Percentiles rank a stretch among this genome's conserved stretches.
phyloP scores from a whole-genome alignment of 1,284 basidiomycete species.

The Austropuccinia psidii region DNA sequence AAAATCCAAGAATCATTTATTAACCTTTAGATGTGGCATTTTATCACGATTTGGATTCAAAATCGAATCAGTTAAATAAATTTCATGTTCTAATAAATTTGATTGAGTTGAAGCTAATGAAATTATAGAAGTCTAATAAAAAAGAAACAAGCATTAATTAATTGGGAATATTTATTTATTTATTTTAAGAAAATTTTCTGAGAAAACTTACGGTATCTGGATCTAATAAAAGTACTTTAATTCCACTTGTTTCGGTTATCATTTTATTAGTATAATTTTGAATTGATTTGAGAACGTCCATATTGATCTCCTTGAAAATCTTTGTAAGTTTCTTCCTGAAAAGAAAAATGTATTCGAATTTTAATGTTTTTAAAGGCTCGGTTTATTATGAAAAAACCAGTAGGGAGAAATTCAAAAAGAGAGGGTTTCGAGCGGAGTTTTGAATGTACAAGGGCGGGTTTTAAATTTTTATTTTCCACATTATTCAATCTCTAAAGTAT shows the following conservation, averaged over 20 bases:
- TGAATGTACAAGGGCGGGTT: no score
- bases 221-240: constrained; percentile 97
- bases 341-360: no score
- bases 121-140: constrained; percentile 80
- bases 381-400: no score
- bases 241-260: constrained; percentile 72
- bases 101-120: constrained; percentile 93
- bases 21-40: constrained; percentile 30
- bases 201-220: constrained; percentile 68
- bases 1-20: not conserved
- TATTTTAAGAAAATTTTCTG: not conserved
- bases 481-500: no score
- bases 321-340: no score
- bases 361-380: no score
- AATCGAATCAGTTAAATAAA: constrained; percentile 94
- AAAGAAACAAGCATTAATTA: not conserved
- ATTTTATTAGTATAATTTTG: constrained; percentile 89
- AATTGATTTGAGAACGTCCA: constrained; percentile 94
- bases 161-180: not conserved
- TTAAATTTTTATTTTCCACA: no score
- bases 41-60: constrained; percentile 63
- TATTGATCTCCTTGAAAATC: no score
- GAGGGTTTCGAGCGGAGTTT: no score
- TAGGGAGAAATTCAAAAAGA: no score
- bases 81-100: constrained; percentile 84